These are phyloP conservation scores for Wolfiporia cocos DNA, from an alignment of 1,284 basidiomycete species.

Conservation along the genomic window DNA sequence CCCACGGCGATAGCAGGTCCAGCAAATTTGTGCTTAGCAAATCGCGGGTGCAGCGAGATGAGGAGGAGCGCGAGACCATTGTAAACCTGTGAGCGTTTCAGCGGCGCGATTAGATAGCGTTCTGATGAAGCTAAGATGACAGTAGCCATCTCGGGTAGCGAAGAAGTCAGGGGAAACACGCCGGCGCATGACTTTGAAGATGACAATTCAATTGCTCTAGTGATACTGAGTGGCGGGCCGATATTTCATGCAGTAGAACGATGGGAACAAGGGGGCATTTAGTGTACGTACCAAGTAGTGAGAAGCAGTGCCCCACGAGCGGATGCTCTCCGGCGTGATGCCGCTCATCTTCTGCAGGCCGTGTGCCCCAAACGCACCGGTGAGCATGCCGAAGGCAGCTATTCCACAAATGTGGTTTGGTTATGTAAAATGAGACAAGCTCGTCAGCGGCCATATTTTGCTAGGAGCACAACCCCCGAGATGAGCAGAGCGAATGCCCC, in stretches of 20 bases:
- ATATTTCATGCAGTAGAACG: no score
- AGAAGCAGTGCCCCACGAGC: constrained; percentile 59
- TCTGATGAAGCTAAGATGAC: not conserved
- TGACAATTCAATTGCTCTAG: no score
- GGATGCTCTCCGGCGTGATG: constrained; percentile 45
- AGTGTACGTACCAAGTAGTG: constrained; percentile 60
- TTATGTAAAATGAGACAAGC: not conserved
- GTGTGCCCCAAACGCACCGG: constrained; percentile 71
- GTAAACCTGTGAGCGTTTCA: constrained; percentile 44
- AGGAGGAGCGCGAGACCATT: constrained; percentile 74
- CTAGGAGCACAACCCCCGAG: no score
- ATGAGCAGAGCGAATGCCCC: no score
- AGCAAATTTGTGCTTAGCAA: constrained; percentile 60
- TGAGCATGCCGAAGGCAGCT: constrained; percentile 55
- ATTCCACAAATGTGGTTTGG: not conserved
- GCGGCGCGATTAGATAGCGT: not conserved
- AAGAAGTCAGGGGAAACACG: not conserved
- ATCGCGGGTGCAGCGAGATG: constrained; percentile 67
- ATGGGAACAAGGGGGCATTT: no score
- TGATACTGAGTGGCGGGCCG: no score
- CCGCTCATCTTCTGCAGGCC: constrained; percentile 44
- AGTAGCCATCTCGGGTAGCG: not conserved
- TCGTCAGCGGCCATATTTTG: no score
- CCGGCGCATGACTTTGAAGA: not conserved
- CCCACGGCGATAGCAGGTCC: constrained; percentile 65